Base-by-base conservation (phyloP, 192 early-diverging fungal genomes). In the Dispira simplex region DNA sequence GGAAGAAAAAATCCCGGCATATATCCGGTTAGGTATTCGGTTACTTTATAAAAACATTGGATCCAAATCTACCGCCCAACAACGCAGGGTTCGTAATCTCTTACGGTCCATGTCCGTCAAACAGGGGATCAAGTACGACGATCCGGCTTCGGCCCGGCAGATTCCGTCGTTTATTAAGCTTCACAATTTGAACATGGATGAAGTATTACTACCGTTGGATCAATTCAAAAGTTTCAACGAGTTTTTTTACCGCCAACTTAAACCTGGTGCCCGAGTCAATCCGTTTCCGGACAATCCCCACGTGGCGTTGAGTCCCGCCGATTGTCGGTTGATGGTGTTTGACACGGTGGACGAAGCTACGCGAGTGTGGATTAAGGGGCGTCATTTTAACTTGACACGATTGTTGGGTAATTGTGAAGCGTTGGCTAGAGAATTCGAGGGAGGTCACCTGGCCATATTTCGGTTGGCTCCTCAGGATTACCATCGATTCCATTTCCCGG, bases 391-490 rank as follows among this genome's bases (percentile, higher is more conserved):
- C 9, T 44, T 92, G 18, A 66, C 70, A 0, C 78, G 68, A 11
- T 67, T 91, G 45, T 58, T 90, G 11, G 74, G 70, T 21, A 78
- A 83, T 53, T 78, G 76, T 6, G 57, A 62, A 21, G 56, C 53
- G 11, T 62, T 75, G 16, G 77, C 77, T 21, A 63, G 68, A 43
- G 65, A 70, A 18, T 92, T 79, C 68, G 72, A 77, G 11, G 86
- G 81, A 18, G 89, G 87, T 0, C 65, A 74, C 1, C 57, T 89
- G 46, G 81, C 81, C 13, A 81, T 92, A 46, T 90, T 87, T 62
- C 75, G 90, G 16, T 71, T 92, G 14, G 87, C 88, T 0, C 90
- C 90, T 8, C 90, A 92, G 63, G 88, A 92, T 67, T 92, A 92
- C 67, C 90, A 92, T 57, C 65, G 90, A 71, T 88, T 83, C 68